These are phyloP conservation scores for Neopestalotiopsis sp. DNA, from an alignment of 2,329 filamentous ascomycete genomes.

Conservation along the genomic window DNA sequence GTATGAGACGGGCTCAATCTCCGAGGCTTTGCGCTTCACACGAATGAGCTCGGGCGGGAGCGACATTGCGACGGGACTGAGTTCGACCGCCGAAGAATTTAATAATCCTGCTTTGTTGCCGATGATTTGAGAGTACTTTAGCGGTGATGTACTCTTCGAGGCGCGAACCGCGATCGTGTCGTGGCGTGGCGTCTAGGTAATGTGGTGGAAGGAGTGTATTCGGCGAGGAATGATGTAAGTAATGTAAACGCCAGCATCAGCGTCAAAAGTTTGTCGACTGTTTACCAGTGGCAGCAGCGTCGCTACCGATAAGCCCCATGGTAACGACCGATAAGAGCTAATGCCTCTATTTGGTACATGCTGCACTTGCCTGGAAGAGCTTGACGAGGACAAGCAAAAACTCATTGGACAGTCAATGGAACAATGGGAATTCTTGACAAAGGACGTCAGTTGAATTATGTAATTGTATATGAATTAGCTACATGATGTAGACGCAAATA, in stretches of 20 bases:
- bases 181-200: not conserved
- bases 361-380: not conserved
- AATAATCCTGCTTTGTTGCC: not conserved
- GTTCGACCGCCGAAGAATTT: not conserved
- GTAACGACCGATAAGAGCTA: not conserved
- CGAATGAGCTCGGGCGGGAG: slow-evolving; percentile 63
- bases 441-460: not conserved
- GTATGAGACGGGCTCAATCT: slow-evolving; percentile 58
- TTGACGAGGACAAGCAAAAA: not conserved
- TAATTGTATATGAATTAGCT: not conserved
- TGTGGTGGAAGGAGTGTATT: not conserved
- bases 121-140: not conserved
- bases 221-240: not conserved
- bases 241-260: not conserved
- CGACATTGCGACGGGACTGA: slow-evolving; percentile 49
- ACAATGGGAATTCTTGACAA: not conserved
- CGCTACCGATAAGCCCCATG: not conserved
- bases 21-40: slow-evolving; percentile 65
- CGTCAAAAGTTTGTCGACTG: not conserved
- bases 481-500: not conserved
- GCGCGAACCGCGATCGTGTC: not conserved
- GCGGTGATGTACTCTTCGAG: not conserved
- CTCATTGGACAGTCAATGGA: not conserved
- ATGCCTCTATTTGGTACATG: not conserved
- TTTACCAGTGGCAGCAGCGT: not conserved